Base-by-base conservation (phyloP, 352 stramenopile genomes). In the Phytopythium montanum region DNA sequence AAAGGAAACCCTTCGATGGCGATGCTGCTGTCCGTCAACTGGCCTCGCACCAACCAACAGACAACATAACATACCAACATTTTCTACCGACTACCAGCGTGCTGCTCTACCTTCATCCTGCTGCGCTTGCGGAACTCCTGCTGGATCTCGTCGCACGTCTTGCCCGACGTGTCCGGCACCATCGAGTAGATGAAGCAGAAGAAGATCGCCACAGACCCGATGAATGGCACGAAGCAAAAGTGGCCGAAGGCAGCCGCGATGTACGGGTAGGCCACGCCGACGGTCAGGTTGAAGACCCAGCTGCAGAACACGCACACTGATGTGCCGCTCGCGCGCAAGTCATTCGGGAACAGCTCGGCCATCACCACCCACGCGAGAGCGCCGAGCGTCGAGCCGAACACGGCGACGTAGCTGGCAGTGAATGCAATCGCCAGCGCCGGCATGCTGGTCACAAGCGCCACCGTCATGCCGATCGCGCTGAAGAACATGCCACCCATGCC, bases 71-170 rank as follows among this genome's bases (percentile, higher is more conserved):
- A n/a, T 36, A 36, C 31, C 31, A 36, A 36, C 31, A 10, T 10
- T 10, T 36, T 36, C 31, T 36, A 36, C 5, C 5, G 31, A 10
- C 10, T 10, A 10, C 31, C 31, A 10, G 31, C 31, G 31, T 10
- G 31, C 31, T 36, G 31, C 41, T 48, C 41, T 7, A 33, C 13
- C 45, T 52, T 52, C 45, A 33, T 52, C 14, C 29, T 18, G 10
- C 45, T 18, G 19, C 45, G 45, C n/a, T 52, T 52, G 2, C 62
- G 70, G 54, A 86, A 87, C 36, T 66, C 65, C 9, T 42, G 61
- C 52, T 86, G 79, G 63, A 91, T 91, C 56, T 87, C 76, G 16
- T 84, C 67, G 34, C 56, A 79, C 9, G 73, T 86, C 54, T 86
- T 87, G 23, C 74, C 72, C 14, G 68, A 71, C 10, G 81, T 91